Percentiles rank a stretch among this genome's conserved stretches.
phyloP scores from a whole-genome alignment of 164 flowering plant genomes.

The Magnolia officinalis region DNA sequence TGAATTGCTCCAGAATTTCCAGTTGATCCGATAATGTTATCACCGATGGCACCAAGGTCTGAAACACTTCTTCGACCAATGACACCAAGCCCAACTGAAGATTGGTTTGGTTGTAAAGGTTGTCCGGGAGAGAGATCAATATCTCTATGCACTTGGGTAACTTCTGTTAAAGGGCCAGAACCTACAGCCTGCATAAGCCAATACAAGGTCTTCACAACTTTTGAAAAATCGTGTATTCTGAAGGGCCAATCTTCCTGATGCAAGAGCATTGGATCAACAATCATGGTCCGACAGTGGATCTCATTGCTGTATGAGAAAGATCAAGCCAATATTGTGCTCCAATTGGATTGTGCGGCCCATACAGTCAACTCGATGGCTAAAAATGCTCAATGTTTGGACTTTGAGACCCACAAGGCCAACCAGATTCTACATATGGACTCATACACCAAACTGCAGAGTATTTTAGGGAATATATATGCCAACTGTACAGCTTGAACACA shows the following conservation, averaged over 20 bases:
- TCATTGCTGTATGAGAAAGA: too few relatives aligned
- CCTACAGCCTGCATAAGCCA: slow-evolving; percentile 49
- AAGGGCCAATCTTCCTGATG: background rate
- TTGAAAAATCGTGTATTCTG: background rate
- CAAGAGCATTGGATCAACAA: too few relatives aligned
- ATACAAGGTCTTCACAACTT: background rate
- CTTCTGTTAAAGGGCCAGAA: slow-evolving; percentile 54
- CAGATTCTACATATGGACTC: too few relatives aligned
- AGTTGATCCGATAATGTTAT: slow-evolving; percentile 54
- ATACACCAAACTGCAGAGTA: too few relatives aligned
- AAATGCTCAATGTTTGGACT: too few relatives aligned
- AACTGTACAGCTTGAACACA: too few relatives aligned
- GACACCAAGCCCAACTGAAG: slow-evolving; percentile 73
- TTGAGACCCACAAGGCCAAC: too few relatives aligned
- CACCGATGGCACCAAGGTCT: slow-evolving; percentile 94
- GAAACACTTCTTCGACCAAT: slow-evolving; percentile 93
- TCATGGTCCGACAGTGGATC: too few relatives aligned
- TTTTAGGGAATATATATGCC: too few relatives aligned
- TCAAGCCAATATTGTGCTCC: too few relatives aligned
- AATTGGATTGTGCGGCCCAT: too few relatives aligned
- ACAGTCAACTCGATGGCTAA: too few relatives aligned
- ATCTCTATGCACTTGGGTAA: slow-evolving; percentile 54
- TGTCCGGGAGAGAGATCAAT: slow-evolving; percentile 82
- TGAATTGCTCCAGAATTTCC: slow-evolving; percentile 54
- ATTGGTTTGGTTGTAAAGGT: slow-evolving; percentile 66